Evolutionary conservation across 768 basidiomycete species (phyloP).

Genomic region (Suillus subalutaceus): DNA sequence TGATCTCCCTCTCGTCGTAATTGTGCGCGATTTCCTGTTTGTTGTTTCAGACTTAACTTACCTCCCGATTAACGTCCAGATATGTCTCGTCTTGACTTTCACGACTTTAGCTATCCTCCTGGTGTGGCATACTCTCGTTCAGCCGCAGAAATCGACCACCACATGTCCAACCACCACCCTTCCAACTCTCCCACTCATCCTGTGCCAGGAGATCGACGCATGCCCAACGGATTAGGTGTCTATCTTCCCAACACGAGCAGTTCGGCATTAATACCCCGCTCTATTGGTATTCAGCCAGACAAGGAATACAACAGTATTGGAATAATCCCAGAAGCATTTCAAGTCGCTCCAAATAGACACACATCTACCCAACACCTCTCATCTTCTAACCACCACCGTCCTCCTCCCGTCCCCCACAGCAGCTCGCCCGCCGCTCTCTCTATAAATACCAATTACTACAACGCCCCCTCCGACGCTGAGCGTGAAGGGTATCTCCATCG

Average conservation of each 20-base stretch:
- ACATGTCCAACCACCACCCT: constrained; percentile 19
- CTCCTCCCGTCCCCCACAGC: constrained; percentile 34
- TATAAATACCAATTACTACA: constrained; percentile 22
- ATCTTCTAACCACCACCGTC: constrained; percentile 49
- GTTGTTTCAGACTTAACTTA: constrained; percentile 1
- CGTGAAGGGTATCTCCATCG: constrained; percentile 20
- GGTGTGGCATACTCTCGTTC: constrained; percentile 33
- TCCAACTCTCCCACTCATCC: constrained; percentile 18
- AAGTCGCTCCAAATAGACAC: constrained; percentile 37
- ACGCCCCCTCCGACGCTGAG: constrained; percentile 24
- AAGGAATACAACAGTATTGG: constrained; percentile 37
- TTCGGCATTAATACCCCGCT: constrained; percentile 35
- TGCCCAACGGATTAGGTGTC: constrained; percentile 18
- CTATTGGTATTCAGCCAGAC: constrained; percentile 39
- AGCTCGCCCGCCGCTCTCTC: constrained; percentile 26
- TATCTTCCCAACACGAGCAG: constrained; percentile 21
- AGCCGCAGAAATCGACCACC: constrained; percentile 37
- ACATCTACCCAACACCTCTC: constrained; percentile 31
- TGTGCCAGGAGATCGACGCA: constrained; percentile 25
- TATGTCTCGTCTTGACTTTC: constrained; percentile 50
- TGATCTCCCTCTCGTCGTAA: neutral
- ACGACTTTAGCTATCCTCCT: constrained; percentile 42
- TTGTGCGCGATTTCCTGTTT: neutral
- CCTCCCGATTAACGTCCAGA: constrained; percentile 8
- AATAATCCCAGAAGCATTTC: constrained; percentile 33